Percentiles rank a stretch among this genome's conserved stretches.
Evolutionary conservation across 768 basidiomycete genomes (phyloP).

Genomic region (Russula vinacea): DNA sequence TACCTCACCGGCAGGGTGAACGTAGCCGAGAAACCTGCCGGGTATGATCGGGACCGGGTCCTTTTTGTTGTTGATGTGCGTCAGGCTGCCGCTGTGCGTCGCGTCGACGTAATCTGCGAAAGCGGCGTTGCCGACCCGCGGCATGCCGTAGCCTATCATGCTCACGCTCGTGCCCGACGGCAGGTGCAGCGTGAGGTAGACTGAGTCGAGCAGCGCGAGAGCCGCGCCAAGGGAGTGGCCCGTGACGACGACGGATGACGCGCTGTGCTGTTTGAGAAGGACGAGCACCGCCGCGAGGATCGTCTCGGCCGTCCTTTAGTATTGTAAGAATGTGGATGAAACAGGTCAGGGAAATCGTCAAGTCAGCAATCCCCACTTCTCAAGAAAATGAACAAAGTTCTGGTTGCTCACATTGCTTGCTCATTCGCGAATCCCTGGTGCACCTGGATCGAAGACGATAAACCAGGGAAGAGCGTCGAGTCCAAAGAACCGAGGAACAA

Average conservation of each 20-base stretch:
- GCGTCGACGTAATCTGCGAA: conserved; percentile 40
- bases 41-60: conserved; percentile 31
- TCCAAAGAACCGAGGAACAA: conserved; percentile 43
- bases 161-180: conserved; percentile 38
- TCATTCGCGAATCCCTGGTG: conserved; percentile 54
- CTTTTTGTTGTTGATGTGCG: conserved; percentile 29
- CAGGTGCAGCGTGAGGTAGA: conserved; percentile 36
- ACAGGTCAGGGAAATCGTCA: no score
- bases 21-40: conserved; percentile 20
- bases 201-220: conserved; percentile 35
- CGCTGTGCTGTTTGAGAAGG: conserved; percentile 41
- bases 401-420: conserved; percentile 38
- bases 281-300: conserved; percentile 46
- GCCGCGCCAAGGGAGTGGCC: conserved; percentile 31
- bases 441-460: conserved; percentile 43
- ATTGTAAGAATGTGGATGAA: no score
- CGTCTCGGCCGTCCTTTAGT: conserved; percentile 39
- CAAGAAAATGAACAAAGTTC: no score
- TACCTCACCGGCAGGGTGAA: conserved; percentile 29
- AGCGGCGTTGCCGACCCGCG: conserved; percentile 51
- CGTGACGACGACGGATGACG: conserved; percentile 44
- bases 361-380: background rate
- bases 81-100: background rate
- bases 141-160: conserved; percentile 48
- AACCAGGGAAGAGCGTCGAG: conserved; percentile 53